phyloP scores from a whole-genome alignment of 176 grass and related monocot genomes.

The Oryza nivara region DNA sequence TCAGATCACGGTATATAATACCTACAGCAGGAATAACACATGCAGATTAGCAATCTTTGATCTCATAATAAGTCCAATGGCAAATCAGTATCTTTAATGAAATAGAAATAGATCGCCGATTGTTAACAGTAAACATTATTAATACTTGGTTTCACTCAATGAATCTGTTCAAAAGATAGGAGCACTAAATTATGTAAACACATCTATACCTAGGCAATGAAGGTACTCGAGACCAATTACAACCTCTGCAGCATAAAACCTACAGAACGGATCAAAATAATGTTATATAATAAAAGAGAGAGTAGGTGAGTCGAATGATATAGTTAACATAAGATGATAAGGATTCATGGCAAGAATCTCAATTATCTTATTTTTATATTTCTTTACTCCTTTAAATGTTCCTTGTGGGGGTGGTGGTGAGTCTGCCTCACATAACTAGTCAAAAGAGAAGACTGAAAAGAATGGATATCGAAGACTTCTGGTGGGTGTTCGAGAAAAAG shows the following conservation, averaged over 20 bases:
- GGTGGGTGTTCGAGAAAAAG: not conserved
- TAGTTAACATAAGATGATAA: not conserved
- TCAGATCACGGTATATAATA: conserved; percentile 96
- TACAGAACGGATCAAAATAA: conserved; percentile 45
- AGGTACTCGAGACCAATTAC: conserved; percentile 89
- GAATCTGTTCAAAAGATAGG: conserved; percentile 17
- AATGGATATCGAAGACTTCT: conserved; percentile 18
- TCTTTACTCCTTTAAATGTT: not conserved
- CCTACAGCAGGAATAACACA: conserved; percentile 56
- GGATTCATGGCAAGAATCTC: conserved; percentile 1
- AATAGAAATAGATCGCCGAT: conserved; percentile 6
- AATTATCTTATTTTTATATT: not conserved
- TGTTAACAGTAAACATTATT: not conserved
- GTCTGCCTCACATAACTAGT: too few relatives aligned
- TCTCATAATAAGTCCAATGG: not conserved
- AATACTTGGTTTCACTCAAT: conserved; percentile 2
- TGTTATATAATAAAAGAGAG: conserved; percentile 24
- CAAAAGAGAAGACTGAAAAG: conserved; percentile 11
- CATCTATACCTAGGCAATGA: conserved; percentile 78
- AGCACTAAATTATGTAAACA: conserved; percentile 24
- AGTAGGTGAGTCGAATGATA: not conserved
- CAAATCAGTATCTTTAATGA: not conserved
- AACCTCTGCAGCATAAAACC: conserved; percentile 98
- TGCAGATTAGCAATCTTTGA: conserved; percentile 28
- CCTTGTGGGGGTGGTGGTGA: too few relatives aligned